Percentiles rank a stretch among this genome's conserved stretches.
These are phyloP conservation scores for Pilaira anomala DNA, from an alignment of 192 early-diverging fungal genomes.

Conservation along the genomic window DNA sequence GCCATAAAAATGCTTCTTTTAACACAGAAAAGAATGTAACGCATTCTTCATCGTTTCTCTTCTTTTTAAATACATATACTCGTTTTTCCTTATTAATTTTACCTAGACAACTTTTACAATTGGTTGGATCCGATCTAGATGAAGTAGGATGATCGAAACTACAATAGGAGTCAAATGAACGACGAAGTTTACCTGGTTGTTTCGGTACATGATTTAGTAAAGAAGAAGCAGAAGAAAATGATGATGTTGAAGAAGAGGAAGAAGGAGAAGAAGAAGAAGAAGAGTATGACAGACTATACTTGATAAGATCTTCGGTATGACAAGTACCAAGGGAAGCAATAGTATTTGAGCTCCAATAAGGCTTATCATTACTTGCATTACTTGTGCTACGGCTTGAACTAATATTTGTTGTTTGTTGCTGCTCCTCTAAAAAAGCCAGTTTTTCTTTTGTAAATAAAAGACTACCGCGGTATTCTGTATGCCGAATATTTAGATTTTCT, in stretches of 20 bases:
- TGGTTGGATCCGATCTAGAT: conserved; percentile 13
- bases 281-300: neutral
- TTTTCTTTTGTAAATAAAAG: neutral
- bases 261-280: neutral
- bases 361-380: conserved; percentile 2
- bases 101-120: conserved; percentile 7
- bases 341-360: conserved; percentile 7
- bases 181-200: neutral
- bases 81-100: neutral
- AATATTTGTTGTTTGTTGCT: no score
- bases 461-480: neutral
- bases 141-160: conserved; percentile 15
- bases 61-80: no score
- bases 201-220: neutral
- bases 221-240: no score
- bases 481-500: conserved; percentile 9
- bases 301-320: neutral
- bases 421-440: neutral
- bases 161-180: conserved; percentile 13
- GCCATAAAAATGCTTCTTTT: no score
- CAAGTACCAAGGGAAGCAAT: conserved; percentile 7
- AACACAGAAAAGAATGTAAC: no score
- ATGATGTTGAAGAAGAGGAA: neutral
- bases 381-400: neutral
- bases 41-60: no score